These are phyloP conservation scores for Colletotrichum sansevieriae DNA, from an alignment of 2,329 filamentous ascomycete species.

Conservation along the genomic window DNA sequence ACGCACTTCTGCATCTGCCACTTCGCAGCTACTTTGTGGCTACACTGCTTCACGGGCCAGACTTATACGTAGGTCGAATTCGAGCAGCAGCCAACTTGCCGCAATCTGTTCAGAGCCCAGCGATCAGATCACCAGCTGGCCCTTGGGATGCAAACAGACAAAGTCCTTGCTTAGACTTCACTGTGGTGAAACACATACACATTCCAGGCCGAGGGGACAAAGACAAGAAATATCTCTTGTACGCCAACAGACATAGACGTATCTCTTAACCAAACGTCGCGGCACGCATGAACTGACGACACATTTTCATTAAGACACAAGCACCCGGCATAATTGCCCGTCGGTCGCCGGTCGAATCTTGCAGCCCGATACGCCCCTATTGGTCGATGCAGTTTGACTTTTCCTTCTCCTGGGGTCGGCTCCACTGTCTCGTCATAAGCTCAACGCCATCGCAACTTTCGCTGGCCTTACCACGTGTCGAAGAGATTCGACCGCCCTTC, in stretches of 20 bases:
- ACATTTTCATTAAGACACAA: not conserved
- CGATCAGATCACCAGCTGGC: constrained; percentile 4
- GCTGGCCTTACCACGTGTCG: constrained; percentile 8
- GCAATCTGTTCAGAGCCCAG: constrained; percentile 8
- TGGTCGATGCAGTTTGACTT: not conserved
- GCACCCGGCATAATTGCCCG: not conserved
- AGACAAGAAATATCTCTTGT: not conserved
- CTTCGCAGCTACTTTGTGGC: not conserved
- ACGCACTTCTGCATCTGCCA: not conserved
- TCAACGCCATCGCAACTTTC: constrained; percentile 10
- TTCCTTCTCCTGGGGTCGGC: not conserved
- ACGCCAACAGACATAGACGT: not conserved
- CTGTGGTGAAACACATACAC: constrained; percentile 21
- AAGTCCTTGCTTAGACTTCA: constrained; percentile 14
- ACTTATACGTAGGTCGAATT: constrained; percentile 6
- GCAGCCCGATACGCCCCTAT: not conserved
- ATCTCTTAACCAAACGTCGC: not conserved
- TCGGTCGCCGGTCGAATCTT: constrained; percentile 2
- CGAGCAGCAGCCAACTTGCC: not conserved
- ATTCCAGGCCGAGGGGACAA: not conserved
- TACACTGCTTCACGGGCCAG: constrained; percentile 8
- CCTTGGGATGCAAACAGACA: not conserved
- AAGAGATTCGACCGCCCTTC: constrained; percentile 5
- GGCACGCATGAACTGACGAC: not conserved
- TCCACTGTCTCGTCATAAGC: not conserved